Conservation (phyloP, 139 green algal species). For the Chlorella sp. region DNA sequence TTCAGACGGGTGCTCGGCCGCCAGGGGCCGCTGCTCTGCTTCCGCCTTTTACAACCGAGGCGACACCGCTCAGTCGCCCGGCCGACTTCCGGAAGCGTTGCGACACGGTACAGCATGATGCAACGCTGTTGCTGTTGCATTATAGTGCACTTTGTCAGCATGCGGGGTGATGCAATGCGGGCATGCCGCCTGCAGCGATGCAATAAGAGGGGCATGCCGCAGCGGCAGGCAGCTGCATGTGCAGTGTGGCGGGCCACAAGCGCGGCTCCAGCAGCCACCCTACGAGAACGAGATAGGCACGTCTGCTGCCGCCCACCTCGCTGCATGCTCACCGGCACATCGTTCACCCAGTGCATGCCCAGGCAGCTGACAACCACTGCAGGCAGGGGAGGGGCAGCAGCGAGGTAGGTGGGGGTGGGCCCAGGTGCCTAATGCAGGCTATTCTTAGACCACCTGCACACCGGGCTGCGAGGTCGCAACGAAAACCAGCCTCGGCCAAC, state of each 20-base stretch:
- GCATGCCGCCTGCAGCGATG: not conserved
- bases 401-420: not conserved
- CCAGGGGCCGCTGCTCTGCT: conserved; percentile 34
- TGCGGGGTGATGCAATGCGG: not conserved
- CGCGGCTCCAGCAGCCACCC: no score
- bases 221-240: not conserved
- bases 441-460: no score
- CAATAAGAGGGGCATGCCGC: not conserved
- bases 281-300: no score
- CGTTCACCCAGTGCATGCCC: conserved; percentile 88
- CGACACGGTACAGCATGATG: not conserved
- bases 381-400: not conserved
- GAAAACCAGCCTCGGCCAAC: no score
- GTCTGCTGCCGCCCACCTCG: no score
- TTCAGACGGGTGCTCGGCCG: conserved; percentile 31
- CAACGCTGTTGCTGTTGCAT: not conserved
- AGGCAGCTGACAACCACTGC: conserved; percentile 76
- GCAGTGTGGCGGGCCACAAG: no score
- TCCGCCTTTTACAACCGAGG: conserved; percentile 34
- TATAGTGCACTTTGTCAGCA: not conserved
- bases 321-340: conserved; percentile 66
- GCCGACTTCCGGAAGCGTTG: conserved; percentile 13
- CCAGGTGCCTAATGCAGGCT: no score
- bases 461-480: no score
- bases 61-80: not conserved